Percentiles rank a stretch among this genome's conserved stretches.
Conservation (phyloP, 495 filamentous ascomycete species). For the Hapsidospora chrysogenum region DNA sequence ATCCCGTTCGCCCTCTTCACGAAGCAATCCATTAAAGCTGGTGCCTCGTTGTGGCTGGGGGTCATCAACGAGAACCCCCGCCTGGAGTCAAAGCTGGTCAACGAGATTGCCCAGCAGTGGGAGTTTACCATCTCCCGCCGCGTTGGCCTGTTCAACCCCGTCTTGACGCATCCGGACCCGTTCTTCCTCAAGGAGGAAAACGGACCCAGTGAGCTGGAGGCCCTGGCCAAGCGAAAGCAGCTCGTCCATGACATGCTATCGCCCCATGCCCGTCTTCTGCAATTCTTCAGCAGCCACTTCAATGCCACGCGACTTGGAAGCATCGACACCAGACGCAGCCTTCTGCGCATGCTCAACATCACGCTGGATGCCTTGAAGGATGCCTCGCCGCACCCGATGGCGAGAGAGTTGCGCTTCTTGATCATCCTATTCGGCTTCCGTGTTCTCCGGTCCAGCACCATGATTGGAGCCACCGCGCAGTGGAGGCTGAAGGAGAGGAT, state of each 20-base stretch:
- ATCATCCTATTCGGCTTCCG: slow-evolving; percentile 66
- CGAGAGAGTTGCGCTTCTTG: slow-evolving; percentile 81
- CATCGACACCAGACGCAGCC: slow-evolving; percentile 60
- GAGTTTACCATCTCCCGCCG: slow-evolving; percentile 58
- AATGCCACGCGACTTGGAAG: slow-evolving; percentile 73
- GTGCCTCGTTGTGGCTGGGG: slow-evolving; percentile 88
- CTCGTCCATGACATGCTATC: slow-evolving; percentile 60
- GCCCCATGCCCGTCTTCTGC: slow-evolving; percentile 71
- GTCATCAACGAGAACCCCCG: slow-evolving; percentile 91
- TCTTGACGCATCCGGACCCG: slow-evolving; percentile 67
- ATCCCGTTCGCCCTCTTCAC: slow-evolving; percentile 88
- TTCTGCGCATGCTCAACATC: slow-evolving; percentile 58
- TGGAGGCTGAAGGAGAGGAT: slow-evolving; percentile 79
- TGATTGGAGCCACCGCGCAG: slow-evolving; percentile 37
- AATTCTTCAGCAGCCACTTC: slow-evolving; percentile 87
- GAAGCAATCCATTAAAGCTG: slow-evolving; percentile 87
- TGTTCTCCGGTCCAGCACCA: slow-evolving; percentile 52
- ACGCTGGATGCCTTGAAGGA: slow-evolving; percentile 56
- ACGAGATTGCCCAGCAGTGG: slow-evolving; percentile 75
- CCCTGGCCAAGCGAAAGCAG: slow-evolving; percentile 58
- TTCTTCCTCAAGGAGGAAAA: slow-evolving; percentile 87
- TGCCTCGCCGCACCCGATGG: slow-evolving; percentile 64
- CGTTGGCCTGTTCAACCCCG: slow-evolving; percentile 64
- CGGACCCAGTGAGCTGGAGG: slow-evolving; percentile 68
- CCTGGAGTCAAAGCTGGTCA: slow-evolving; percentile 66